These are phyloP conservation scores for Chaetomium fimeti DNA, from an alignment of 495 filamentous ascomycete genomes.

Conservation along the genomic window DNA sequence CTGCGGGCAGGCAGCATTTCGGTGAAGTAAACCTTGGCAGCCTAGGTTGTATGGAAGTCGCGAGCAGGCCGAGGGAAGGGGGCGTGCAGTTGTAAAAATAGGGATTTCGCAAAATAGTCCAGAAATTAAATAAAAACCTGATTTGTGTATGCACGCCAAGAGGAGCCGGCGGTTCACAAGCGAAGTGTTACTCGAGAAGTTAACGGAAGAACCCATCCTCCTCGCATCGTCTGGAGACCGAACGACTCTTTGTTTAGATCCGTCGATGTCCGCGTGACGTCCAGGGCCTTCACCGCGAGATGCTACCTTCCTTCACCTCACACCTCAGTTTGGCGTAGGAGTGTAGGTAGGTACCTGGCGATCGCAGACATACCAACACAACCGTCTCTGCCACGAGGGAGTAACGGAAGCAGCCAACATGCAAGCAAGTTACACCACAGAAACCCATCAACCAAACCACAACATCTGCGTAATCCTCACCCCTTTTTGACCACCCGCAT, in stretches of 20 bases:
- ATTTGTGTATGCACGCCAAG: slow-evolving; percentile 2
- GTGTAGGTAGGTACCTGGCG: background rate
- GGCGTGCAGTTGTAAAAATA: background rate
- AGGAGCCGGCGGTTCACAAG: background rate
- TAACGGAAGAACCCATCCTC: no score
- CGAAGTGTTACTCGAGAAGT: background rate
- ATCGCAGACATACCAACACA: background rate
- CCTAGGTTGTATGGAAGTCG: background rate
- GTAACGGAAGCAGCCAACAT: background rate
- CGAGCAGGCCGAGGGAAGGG: background rate
- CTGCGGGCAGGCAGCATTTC: background rate
- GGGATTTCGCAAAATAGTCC: background rate
- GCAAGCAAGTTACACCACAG: background rate
- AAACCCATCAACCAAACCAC: background rate
- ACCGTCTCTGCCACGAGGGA: background rate
- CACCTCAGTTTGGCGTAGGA: background rate
- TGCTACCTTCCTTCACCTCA: background rate
- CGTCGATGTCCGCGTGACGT: background rate
- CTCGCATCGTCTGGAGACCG: background rate
- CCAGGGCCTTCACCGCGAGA: background rate
- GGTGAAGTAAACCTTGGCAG: background rate
- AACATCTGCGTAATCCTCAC: background rate
- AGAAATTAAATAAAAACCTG: slow-evolving; percentile 1
- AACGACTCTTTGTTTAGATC: background rate
- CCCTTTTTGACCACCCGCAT: background rate